Conservation (phyloP, 2,329 filamentous ascomycete genomes). For the Rhynchosporium agropyri region DNA sequence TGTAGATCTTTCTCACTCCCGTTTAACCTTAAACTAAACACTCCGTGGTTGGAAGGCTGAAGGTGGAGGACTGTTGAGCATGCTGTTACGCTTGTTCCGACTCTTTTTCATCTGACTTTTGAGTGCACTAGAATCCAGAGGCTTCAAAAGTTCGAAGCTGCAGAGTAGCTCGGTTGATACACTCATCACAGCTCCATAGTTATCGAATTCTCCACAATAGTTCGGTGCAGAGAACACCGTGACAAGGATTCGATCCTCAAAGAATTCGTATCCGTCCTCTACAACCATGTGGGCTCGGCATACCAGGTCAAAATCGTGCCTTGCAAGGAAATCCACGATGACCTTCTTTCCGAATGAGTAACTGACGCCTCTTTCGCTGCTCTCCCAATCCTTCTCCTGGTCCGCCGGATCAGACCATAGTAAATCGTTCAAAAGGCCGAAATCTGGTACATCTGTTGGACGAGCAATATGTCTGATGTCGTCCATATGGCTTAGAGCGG, state of each 20-base stretch:
- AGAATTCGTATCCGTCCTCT: conserved; percentile 98
- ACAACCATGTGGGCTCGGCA: conserved; percentile 99
- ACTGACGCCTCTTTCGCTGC: conserved; percentile 93
- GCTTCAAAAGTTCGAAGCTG: conserved; percentile 96
- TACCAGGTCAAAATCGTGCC: conserved; percentile 95
- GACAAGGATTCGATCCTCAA: conserved; percentile 90
- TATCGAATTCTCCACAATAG: conserved; percentile 99
- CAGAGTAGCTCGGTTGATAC: conserved; percentile 91
- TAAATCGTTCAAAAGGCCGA: conserved; percentile 90
- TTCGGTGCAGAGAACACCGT: conserved; percentile 98
- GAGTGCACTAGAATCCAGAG: conserved; percentile 89
- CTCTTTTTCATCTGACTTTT: conserved; percentile 99
- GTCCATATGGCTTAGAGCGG: conserved; percentile 93
- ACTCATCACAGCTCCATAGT: conserved; percentile 99
- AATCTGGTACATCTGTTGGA: conserved; percentile 96
- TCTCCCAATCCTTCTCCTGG: conserved; percentile 98
- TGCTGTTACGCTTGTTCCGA: conserved; percentile 88
- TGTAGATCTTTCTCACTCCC: not conserved
- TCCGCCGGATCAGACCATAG: conserved; percentile 98
- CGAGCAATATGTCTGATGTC: conserved; percentile 95
- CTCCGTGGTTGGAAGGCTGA: conserved; percentile 36
- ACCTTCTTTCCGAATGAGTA: conserved; percentile 99
- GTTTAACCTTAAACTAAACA: conserved; percentile 27
- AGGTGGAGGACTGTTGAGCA: conserved; percentile 87
- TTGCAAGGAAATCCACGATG: conserved; percentile 91